Percentiles rank a stretch among this genome's conserved stretches.
phyloP scores from a whole-genome alignment of 352 stramenopile species.

The Pythium brassicae region DNA sequence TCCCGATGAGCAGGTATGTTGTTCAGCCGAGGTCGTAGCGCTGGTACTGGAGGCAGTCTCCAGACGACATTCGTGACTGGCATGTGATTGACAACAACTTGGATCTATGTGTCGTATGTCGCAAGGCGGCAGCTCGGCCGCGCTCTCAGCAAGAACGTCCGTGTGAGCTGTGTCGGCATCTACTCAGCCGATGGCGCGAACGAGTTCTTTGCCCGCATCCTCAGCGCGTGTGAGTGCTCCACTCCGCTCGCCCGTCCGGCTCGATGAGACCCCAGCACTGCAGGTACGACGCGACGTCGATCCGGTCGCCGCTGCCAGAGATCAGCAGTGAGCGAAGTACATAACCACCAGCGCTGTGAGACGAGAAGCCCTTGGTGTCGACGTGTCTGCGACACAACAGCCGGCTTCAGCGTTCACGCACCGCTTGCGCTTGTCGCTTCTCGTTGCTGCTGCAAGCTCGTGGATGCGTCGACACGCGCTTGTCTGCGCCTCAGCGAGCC shows the following conservation, averaged over 20 bases:
- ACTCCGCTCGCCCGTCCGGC: neutral
- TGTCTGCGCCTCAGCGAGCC: constrained; percentile 28
- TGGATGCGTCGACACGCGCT: constrained; percentile 38
- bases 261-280: constrained; percentile 32
- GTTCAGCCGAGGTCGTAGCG: too few relatives aligned
- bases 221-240: constrained; percentile 8
- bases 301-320: neutral
- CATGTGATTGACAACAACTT: neutral
- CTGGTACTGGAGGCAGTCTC: neutral
- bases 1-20: constrained; percentile 10
- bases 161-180: constrained; percentile 92
- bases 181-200: constrained; percentile 95
- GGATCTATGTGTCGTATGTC: neutral
- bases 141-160: constrained; percentile 90
- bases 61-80: neutral
- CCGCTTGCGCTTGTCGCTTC: constrained; percentile 18
- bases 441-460: constrained; percentile 13
- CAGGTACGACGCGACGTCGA: constrained; percentile 34
- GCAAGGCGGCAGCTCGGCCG: constrained; percentile 88
- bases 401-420: constrained; percentile 3
- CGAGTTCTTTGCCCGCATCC: constrained; percentile 66
- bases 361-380: too few relatives aligned
- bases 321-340: too few relatives aligned
- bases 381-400: too few relatives aligned
- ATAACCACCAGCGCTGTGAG: too few relatives aligned